Evolutionary conservation across 1,139 yeast genomes (phyloP).

Genomic region (Nadsonia starkeyi-henricii): DNA sequence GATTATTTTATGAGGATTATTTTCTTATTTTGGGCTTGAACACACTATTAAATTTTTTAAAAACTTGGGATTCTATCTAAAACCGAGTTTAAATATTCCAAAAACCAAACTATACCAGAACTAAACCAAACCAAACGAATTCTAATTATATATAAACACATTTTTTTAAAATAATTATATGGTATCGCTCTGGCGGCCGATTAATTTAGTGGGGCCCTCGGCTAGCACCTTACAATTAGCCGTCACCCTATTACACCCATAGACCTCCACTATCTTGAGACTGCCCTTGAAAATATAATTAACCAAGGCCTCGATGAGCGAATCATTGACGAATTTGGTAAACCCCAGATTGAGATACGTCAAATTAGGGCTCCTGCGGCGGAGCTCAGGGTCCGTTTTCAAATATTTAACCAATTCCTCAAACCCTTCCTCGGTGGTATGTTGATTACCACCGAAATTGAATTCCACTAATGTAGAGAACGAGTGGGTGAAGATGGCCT

Average conservation of each 20-base stretch:
- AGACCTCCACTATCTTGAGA: conserved; percentile 55
- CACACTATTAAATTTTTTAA: too few species aligned
- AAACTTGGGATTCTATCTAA: too few species aligned
- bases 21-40: too few species aligned
- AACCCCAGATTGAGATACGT: conserved; percentile 63
- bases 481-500: conserved; percentile 51
- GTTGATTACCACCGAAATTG: conserved; percentile 34
- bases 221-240: conserved; percentile 27
- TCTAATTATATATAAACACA: too few species aligned
- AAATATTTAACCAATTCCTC: conserved; percentile 34
- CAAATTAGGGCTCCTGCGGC: conserved; percentile 37
- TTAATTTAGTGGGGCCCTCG: conserved; percentile 38
- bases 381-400: conserved; percentile 24
- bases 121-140: too few species aligned
- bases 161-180: conserved; percentile 24
- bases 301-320: conserved; percentile 38
- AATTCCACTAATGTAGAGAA: conserved; percentile 51
- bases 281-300: conserved; percentile 36
- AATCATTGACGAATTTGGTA: conserved; percentile 60
- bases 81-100: too few species aligned
- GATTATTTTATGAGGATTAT: too few species aligned
- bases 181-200: conserved; percentile 67
- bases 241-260: conserved; percentile 63
- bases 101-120: too few species aligned
- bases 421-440: conserved; percentile 49